phyloP scores from a whole-genome alignment of 768 basidiomycete genomes.

The Tricholomella constricta region DNA sequence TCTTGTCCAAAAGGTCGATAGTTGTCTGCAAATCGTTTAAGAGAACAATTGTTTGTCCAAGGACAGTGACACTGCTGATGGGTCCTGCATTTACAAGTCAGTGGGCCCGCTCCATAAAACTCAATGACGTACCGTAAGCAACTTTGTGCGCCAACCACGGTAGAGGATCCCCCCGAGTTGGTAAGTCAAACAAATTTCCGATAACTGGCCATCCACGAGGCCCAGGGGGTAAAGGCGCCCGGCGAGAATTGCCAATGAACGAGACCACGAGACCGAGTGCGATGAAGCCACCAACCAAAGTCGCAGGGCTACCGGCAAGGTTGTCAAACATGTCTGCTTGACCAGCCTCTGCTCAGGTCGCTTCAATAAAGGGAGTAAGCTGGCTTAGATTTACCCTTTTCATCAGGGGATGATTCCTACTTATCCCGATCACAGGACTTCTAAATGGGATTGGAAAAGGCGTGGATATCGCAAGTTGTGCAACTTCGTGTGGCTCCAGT shows the following conservation, averaged over 20 bases:
- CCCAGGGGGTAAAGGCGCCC: conserved; percentile 29
- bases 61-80: conserved; percentile 29
- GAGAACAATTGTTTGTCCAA: conserved; percentile 28
- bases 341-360: no score
- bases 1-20: conserved; percentile 40
- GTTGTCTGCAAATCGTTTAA: conserved; percentile 26
- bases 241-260: neutral
- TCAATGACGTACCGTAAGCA: conserved; percentile 17
- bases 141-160: conserved; percentile 24
- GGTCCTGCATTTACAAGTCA: neutral
- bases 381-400: no score
- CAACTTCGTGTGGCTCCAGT: no score
- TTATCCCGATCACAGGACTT: neutral
- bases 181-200: conserved; percentile 34
- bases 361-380: no score
- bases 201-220: conserved; percentile 33
- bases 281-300: neutral
- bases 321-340: neutral
- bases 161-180: conserved; percentile 20
- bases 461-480: neutral
- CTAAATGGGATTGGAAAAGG: neutral
- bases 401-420: no score
- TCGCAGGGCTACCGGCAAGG: neutral
- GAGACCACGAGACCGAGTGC: neutral
- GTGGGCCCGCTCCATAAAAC: neutral